These are phyloP conservation scores for Bertia moriformis DNA, from an alignment of 2,329 filamentous ascomycete genomes.

Conservation along the genomic window DNA sequence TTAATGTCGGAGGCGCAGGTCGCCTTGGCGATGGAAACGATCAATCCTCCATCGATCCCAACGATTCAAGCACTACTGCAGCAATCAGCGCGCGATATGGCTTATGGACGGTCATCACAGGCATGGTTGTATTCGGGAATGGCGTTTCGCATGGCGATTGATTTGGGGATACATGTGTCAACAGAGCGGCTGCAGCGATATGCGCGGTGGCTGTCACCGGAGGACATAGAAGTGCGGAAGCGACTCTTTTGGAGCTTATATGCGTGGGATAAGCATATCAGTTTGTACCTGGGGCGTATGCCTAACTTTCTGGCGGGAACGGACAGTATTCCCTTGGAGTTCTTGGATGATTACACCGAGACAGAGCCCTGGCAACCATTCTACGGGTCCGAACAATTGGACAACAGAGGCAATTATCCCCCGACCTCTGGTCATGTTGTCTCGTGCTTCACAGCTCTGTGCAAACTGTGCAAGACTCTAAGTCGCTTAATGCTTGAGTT, in stretches of 20 bases:
- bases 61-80: constrained; percentile 3
- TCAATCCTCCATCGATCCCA: constrained; percentile 1
- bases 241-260: constrained; percentile 15
- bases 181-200: neutral
- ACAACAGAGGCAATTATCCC: too few relatives aligned
- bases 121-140: constrained; percentile 3
- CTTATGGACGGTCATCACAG: constrained; percentile 2
- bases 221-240: constrained; percentile 13
- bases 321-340: constrained; percentile 8
- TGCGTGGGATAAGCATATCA: constrained; percentile 14
- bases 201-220: constrained; percentile 5
- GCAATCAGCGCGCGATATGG: constrained; percentile 2
- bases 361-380: constrained; percentile 12
- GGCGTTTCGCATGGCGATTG: constrained; percentile 1
- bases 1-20: neutral
- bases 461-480: constrained; percentile 4
- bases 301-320: constrained; percentile 9
- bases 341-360: constrained; percentile 8
- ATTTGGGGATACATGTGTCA: constrained; percentile 1
- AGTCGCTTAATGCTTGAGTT: neutral
- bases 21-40: constrained; percentile 2
- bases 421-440: constrained; percentile 11
- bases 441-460: constrained; percentile 12
- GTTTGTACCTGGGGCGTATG: constrained; percentile 13
- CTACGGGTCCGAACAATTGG: constrained; percentile 12